These are phyloP conservation scores for Diaporthe aspalathi DNA, from an alignment of 2,329 filamentous ascomycete genomes.

Conservation along the genomic window DNA sequence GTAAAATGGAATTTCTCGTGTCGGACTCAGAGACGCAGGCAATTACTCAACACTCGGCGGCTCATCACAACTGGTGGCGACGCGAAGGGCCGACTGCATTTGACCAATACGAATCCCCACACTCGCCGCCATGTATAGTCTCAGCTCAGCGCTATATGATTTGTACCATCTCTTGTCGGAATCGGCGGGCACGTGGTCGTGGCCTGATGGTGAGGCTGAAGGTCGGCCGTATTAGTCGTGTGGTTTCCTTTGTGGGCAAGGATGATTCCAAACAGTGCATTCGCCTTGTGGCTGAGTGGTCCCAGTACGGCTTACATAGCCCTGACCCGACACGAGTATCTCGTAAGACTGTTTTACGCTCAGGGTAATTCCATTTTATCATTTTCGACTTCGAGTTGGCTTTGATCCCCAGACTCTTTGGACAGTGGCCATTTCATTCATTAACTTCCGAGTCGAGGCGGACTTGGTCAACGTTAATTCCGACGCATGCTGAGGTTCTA, in stretches of 20 bases:
- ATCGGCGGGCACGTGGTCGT: not conserved
- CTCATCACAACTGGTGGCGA: not conserved
- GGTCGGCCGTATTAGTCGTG: not conserved
- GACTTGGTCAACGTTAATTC: not conserved
- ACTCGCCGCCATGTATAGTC: not conserved
- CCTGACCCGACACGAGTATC: not conserved
- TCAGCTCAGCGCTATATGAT: constrained; percentile 24
- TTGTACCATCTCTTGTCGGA: not conserved
- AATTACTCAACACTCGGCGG: not conserved
- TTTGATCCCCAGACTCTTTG: not conserved
- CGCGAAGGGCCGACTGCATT: not conserved
- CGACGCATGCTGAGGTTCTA: not conserved
- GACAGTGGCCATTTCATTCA: not conserved
- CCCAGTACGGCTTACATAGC: not conserved
- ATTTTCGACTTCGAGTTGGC: not conserved
- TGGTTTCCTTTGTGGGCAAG: not conserved
- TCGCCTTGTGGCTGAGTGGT: not conserved
- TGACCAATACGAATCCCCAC: not conserved
- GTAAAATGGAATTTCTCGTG: not conserved
- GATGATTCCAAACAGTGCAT: not conserved
- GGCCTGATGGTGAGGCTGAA: not conserved
- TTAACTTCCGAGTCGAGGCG: not conserved
- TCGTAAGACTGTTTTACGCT: not conserved
- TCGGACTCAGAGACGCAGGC: not conserved
- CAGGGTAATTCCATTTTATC: not conserved